Percentiles rank a stretch among this genome's conserved stretches.
Conservation (phyloP, 164 flowering plant genomes). For the Cinnamomum chago region DNA sequence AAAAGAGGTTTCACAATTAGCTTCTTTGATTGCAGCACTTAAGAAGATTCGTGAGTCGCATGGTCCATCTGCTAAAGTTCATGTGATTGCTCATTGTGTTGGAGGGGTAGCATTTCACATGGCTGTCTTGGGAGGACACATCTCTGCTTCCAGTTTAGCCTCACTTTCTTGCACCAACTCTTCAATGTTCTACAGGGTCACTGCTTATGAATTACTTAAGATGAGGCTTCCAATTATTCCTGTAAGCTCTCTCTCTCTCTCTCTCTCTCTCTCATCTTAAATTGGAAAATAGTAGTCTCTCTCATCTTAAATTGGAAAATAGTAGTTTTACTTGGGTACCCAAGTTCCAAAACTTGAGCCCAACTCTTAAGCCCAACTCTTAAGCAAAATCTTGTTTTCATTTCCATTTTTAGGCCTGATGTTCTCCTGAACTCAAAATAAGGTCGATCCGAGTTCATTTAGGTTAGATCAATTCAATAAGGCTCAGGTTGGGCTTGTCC, state of each 20-base stretch:
- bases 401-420: too few species aligned
- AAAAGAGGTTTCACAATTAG: neutral
- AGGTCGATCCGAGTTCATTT: too few species aligned
- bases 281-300: neutral
- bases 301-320: neutral
- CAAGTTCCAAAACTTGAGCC: too few species aligned
- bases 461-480: too few species aligned
- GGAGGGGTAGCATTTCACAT: constrained; percentile 59
- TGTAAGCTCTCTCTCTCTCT: constrained; percentile 24
- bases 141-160: constrained; percentile 34
- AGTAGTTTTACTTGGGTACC: too few species aligned
- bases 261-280: neutral
- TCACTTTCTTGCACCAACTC: constrained; percentile 58
- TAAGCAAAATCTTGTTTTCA: too few species aligned
- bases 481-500: too few species aligned
- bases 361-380: too few species aligned
- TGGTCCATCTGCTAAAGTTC: constrained; percentile 29
- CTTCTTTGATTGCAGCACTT: constrained; percentile 27
- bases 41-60: constrained; percentile 34
- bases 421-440: too few species aligned
- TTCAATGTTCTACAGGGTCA: constrained; percentile 58
- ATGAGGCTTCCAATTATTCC: constrained; percentile 60
- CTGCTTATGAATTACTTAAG: constrained; percentile 32
- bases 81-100: constrained; percentile 56
- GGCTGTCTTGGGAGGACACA: constrained; percentile 57